These are phyloP conservation scores for Beta vulgaris DNA, from an alignment of 148 eudicot species.

Conservation along the genomic window DNA sequence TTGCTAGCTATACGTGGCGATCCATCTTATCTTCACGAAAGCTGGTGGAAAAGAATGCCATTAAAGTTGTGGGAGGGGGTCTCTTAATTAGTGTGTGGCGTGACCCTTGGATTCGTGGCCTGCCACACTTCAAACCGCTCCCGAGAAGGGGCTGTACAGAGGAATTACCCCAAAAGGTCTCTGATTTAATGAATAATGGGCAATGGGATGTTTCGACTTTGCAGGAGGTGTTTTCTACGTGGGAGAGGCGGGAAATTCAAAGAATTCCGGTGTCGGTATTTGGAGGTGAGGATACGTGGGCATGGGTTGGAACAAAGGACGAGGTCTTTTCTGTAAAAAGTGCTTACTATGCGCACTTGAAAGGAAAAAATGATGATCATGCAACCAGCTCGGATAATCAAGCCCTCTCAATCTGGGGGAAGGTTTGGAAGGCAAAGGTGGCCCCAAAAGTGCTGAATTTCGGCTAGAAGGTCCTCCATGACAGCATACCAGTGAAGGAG, in stretches of 20 bases:
- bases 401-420: too few relatives aligned
- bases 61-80: background rate
- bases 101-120: too few relatives aligned
- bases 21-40: background rate
- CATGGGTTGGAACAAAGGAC: background rate
- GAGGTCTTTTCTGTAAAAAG: background rate
- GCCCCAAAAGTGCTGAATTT: too few relatives aligned
- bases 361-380: background rate
- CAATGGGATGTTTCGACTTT: background rate
- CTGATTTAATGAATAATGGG: background rate
- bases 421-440: too few relatives aligned
- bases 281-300: background rate
- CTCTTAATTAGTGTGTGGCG: background rate
- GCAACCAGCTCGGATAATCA: background rate
- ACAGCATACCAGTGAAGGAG: too few relatives aligned
- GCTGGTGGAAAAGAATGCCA: background rate
- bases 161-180: background rate
- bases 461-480: too few relatives aligned
- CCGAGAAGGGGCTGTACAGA: too few relatives aligned
- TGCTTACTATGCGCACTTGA: background rate
- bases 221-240: background rate
- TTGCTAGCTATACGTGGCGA: background rate
- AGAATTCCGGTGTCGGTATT: background rate
- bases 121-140: too few relatives aligned
- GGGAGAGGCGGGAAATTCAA: background rate